A percentile compares a stretch with the other conserved stretches of the same genome.
phyloP scores from a whole-genome alignment of 2,329 filamentous ascomycete genomes.

The Cladosporium sp. region DNA sequence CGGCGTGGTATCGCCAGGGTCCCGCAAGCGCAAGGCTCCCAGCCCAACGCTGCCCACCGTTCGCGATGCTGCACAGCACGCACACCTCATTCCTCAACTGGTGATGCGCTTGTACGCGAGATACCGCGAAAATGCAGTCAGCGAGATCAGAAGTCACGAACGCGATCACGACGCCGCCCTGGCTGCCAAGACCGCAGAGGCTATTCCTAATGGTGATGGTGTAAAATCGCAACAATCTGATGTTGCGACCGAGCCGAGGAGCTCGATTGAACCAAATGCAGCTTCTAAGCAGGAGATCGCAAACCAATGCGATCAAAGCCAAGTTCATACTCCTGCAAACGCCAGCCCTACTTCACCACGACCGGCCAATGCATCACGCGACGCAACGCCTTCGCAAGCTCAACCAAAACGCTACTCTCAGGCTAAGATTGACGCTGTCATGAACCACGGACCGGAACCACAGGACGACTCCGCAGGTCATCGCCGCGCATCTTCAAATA shows the following conservation, averaged over 20 bases:
- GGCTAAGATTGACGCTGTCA: conserved; percentile 33
- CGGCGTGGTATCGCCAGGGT: conserved; percentile 46
- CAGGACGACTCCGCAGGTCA: conserved; percentile 24
- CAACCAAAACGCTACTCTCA: conserved; percentile 26
- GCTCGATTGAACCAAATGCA: conserved; percentile 24
- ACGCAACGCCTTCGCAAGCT: conserved; percentile 11
- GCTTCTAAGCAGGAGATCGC: conserved; percentile 19
- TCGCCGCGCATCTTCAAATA: conserved; percentile 28
- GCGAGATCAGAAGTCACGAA: conserved; percentile 71
- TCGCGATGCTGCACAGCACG: conserved; percentile 62
- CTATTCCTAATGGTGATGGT: too few species aligned
- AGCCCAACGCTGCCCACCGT: conserved; percentile 61
- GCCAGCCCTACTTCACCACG: conserved; percentile 17
- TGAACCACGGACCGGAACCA: conserved; percentile 34
- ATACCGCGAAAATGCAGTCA: conserved; percentile 67
- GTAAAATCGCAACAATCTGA: conserved; percentile 52
- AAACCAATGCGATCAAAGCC: conserved; percentile 9
- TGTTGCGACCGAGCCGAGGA: conserved; percentile 40
- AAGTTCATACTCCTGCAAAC: conserved; percentile 15
- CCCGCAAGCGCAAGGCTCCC: conserved; percentile 71
- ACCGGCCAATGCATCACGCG: conserved; percentile 11
- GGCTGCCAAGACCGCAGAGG: conserved; percentile 57
- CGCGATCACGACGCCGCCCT: conserved; percentile 58
- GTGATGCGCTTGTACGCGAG: conserved; percentile 69
- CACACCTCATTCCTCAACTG: conserved; percentile 64